Evolutionary conservation across 768 basidiomycete genomes (phyloP), one percentile per base, ranked within the genome.

Genomic region (Russula compacta): DNA sequence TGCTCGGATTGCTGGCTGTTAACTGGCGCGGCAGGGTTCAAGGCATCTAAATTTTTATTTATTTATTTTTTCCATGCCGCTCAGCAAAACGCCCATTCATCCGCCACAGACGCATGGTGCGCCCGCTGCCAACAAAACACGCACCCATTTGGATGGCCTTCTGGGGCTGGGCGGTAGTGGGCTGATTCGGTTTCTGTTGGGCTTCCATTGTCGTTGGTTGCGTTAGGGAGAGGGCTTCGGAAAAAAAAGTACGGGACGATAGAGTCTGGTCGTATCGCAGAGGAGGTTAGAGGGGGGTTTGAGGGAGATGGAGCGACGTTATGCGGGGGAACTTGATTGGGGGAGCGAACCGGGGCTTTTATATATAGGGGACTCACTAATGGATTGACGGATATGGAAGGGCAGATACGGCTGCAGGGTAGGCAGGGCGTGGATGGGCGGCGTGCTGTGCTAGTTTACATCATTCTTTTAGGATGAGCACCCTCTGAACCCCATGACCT

Each of bases 81-180:
- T 48, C 39, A 58, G 48, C n/a, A 49, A 39, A 12, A 15, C 15
- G 10, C 8, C 5, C 15, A 15, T 14, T 3, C 48, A 10, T 21
- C 1, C 48, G 29, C 35, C 21, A 29, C 24, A 29, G 24, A 29
- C 24, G 24, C 24, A 29, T 29, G 24, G 24, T 29, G 3, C 24
- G 24, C 24, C 24, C 24, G 24, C 24, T 29, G 24, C 24, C 24
- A 29, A 29, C 2, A 6, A 7, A 14, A 10, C 2, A 79, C 84
- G 48, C 64, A 85, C 86, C 81, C 86, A 87, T 86, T 70, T 81
- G 74, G 36, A 80, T 74, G 42, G 79, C 75, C 69, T 78, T 83
- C 69, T 79, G 78, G 24, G 85, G 85, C 73, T 87, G 85, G 68
- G 74, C 70, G 29, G 74, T 71, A 50, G 77, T 80, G 62, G 68